Evolutionary conservation across 1,284 basidiomycete genomes (phyloP), one percentile per base, ranked within the genome.

Genomic region (Trametes pubescens): DNA sequence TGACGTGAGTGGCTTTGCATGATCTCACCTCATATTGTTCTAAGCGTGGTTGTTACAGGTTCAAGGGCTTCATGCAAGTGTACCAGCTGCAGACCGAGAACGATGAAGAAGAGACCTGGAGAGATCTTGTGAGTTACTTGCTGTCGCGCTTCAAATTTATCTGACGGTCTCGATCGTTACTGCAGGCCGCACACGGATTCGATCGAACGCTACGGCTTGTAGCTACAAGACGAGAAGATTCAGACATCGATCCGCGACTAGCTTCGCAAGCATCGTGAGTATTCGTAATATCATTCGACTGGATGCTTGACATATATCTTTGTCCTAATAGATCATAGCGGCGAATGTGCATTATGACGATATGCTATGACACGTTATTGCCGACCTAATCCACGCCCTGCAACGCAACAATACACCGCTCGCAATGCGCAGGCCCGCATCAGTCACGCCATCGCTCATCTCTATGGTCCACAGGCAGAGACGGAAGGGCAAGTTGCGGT

Each of bases 51-150:
- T n/a, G 5, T 21, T 43, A 11, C 63, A 92, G 90, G 24, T 87
- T 91, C 72, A 87, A 89, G 72, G 91, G 91, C 3, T 93, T 93
- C 72, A 71, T 92, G 72, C 90, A 92, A 72, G 85, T 93, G 53
- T 93, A 93, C 72, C 89, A 91, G 71, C 75, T 93, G 32, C 91
- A 93, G 74, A 92, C 91, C 1, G 89, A 91, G 71, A 91, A 87
- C 67, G 91, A 93, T 66, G 89, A 91, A 71, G 89, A 89, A 73
- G 91, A 93, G 76, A 93, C 91, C 10, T 93, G 90, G 91, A 81
- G 83, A 74, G 91, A 93, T 79, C 77, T 93, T 68, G 90, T 91
- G 71, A 70, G 85, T 68, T 61, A 59, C 37, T 22, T 7, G 13
- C 8, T 29, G 11, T 35, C 0, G 13, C 2, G 11, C 29, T 10